Conservation (phyloP, 176 grass and related monocot species). For the Aechmea fasciata region DNA sequence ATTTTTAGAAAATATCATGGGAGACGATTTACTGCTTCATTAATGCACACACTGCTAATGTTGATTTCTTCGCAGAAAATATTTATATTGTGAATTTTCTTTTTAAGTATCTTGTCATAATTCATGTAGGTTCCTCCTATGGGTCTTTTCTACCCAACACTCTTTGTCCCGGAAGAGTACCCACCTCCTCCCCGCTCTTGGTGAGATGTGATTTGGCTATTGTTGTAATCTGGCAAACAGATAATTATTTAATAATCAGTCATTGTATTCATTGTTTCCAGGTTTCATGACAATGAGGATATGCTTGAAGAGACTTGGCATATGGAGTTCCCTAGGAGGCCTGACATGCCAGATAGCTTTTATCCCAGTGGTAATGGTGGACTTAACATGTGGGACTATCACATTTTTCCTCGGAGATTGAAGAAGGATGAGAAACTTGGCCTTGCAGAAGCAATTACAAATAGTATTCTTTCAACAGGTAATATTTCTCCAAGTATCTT, state of each 20-base stretch:
- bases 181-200: slow-evolving; percentile 75
- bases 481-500: slow-evolving; percentile 9
- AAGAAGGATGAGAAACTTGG: slow-evolving; percentile 93
- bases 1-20: too few species aligned
- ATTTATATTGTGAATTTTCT: not conserved
- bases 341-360: slow-evolving; percentile 36
- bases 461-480: slow-evolving; percentile 91
- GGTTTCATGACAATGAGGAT: slow-evolving; percentile 95
- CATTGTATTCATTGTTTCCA: slow-evolving; percentile 7
- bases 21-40: not conserved
- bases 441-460: slow-evolving; percentile 77
- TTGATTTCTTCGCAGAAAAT: not conserved
- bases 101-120: not conserved
- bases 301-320: slow-evolving; percentile 94
- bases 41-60: not conserved
- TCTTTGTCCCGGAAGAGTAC: slow-evolving; percentile 82
- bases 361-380: slow-evolving; percentile 57
- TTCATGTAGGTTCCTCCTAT: slow-evolving; percentile 75
- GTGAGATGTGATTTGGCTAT: slow-evolving; percentile 32
- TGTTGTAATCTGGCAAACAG: not conserved
- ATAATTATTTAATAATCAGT: slow-evolving; percentile 7
- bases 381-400: slow-evolving; percentile 73
- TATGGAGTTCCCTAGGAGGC: slow-evolving; percentile 32
- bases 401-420: slow-evolving; percentile 47
- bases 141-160: slow-evolving; percentile 85